Base-by-base conservation (phyloP, 768 basidiomycete genomes). In the Leccinum subgranulosum region DNA sequence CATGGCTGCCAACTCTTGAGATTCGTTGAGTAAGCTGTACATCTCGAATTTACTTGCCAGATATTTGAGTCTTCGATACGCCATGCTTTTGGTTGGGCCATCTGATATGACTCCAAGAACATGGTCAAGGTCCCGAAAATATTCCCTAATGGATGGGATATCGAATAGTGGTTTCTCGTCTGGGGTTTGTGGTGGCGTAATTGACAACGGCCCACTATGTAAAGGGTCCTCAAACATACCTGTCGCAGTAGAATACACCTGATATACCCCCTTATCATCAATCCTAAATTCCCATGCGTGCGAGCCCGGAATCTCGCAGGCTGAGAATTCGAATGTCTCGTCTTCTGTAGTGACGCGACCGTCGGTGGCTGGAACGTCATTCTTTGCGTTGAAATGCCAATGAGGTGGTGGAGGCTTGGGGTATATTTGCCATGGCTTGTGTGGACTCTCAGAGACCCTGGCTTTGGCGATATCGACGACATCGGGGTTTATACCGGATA, bases 11-110 rank as follows among this genome's bases (percentile, higher is more conserved):
- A 97, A 70, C 66, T 99, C 97, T 64, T 95, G 88, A 66, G 87
- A 90, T 70, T 98, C 97, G 57, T 98, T 95, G 64, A 98, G 75
- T 14, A 99, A 79, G 33, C 79, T 82, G 69, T 96, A 94, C 86
- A 98, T 92, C 50, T 88, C 89, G 74, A 94, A 98, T 73, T 98
- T 98, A 75, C 91, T 89, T 14, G 86, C 79, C 12, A 99, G 81
- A 69, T 96, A 99, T 73, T 91, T 92, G 59, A 99, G 79, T 53
- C 97, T 75, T 3, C 94, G 83, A 69, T 87, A 98, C 0, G 97
- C 96, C 69, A 97, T 95, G 64, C 90, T 92, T 76, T 99, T 99
- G 6, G 94, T 87, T 0, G 97, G 97, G 0, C 97, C 97, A 70
- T 97, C 93, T 2, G 94, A 84, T 55, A 98, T 97, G 60, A 98